phyloP scores from a whole-genome alignment of 2,329 filamentous ascomycete genomes.

The Diaporthe sp. region DNA sequence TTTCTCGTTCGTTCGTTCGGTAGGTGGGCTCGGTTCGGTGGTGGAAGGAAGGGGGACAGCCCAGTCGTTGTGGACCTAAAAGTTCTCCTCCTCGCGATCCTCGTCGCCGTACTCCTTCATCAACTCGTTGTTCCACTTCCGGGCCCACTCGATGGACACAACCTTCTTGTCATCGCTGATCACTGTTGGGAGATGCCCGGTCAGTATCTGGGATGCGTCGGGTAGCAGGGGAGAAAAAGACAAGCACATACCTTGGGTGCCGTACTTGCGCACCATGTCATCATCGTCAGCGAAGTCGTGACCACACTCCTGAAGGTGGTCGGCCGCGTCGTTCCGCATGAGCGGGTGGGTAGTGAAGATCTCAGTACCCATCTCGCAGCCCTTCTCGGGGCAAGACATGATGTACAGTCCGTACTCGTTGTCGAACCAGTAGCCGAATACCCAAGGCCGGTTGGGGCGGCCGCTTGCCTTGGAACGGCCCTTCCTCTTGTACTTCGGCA shows the following conservation, averaged over 20 bases:
- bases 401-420: conserved; percentile 16
- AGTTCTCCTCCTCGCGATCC: neutral
- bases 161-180: conserved; percentile 20
- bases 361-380: neutral
- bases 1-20: neutral
- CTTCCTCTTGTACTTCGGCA: neutral
- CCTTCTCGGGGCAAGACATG: conserved; percentile 2
- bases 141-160: conserved; percentile 12
- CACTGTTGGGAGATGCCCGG: neutral
- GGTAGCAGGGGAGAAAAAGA: too few relatives aligned
- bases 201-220: neutral
- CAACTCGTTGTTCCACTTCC: conserved; percentile 1
- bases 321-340: neutral
- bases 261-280: conserved; percentile 4
- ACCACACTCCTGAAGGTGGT: neutral
- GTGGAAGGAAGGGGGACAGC: neutral
- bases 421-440: neutral
- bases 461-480: neutral
- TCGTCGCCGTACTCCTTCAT: neutral
- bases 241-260: conserved; percentile 14
- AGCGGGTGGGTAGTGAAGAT: neutral
- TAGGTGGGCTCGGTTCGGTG: neutral
- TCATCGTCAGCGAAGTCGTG: neutral
- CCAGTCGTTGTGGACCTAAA: neutral
- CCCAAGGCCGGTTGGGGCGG: neutral